These are phyloP conservation scores for Solanum verrucosum DNA, from an alignment of 257 asterid genomes.

Conservation along the genomic window DNA sequence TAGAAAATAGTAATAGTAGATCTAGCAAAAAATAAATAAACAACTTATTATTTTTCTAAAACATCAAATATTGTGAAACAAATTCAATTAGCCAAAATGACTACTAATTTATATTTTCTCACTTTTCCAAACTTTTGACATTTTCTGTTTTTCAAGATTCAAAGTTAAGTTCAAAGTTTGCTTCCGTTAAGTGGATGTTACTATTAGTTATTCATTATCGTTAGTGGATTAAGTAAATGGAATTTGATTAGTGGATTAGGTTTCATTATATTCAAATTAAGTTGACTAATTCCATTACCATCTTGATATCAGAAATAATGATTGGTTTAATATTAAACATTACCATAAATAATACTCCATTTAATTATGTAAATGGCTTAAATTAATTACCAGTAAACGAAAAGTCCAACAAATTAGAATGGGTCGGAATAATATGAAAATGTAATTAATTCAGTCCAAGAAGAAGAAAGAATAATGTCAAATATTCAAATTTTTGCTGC, in stretches of 20 bases:
- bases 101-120: neutral
- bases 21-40: neutral
- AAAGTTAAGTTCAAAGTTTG: neutral
- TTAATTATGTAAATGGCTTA: neutral
- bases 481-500: neutral
- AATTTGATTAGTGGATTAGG: neutral
- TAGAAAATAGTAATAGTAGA: neutral
- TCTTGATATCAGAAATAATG: neutral
- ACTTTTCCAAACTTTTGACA: neutral
- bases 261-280: neutral
- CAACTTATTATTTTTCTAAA: neutral
- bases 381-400: neutral
- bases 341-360: neutral
- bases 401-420: neutral
- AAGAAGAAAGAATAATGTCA: neutral
- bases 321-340: neutral
- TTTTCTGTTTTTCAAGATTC: neutral
- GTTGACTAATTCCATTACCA: neutral
- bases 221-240: neutral
- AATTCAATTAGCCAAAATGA: neutral
- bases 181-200: neutral
- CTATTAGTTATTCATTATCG: neutral
- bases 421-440: neutral
- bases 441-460: neutral
- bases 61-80: neutral